Evolutionary conservation across 2,329 filamentous ascomycete species (phyloP).

Genomic region (Arthrobotrys musiformis): DNA sequence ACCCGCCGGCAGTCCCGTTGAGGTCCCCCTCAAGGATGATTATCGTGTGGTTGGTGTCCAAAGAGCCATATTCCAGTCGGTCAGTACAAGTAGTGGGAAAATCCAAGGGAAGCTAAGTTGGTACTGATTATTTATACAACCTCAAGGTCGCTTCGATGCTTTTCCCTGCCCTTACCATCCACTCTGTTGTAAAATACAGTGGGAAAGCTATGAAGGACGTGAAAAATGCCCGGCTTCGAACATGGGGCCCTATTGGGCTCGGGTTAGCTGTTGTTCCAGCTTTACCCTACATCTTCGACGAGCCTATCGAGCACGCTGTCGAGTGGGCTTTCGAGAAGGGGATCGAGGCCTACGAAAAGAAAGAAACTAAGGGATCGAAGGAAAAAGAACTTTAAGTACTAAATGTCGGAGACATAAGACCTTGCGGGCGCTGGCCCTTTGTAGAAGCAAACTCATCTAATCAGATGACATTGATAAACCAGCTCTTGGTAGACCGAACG

Average conservation of each 20-base stretch:
- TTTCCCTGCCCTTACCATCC: constrained; percentile 90
- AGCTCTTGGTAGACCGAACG: no score
- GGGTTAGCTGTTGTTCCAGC: constrained; percentile 81
- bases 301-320: constrained; percentile 90
- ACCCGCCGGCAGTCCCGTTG: constrained; percentile 54
- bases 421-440: no score
- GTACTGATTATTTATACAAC: not conserved
- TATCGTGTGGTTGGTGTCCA: constrained; percentile 91
- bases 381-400: constrained; percentile 33
- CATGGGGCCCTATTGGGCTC: constrained; percentile 90
- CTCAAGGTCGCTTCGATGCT: constrained; percentile 84
- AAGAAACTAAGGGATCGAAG: not conserved
- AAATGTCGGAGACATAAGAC: not conserved
- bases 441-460: no score
- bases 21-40: constrained; percentile 81
- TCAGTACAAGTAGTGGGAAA: no score
- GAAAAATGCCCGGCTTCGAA: constrained; percentile 79
- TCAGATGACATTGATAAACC: no score
- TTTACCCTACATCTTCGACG: constrained; percentile 84
- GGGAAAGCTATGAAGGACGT: constrained; percentile 83
- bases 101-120: not conserved
- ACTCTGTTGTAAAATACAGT: constrained; percentile 89
- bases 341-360: constrained; percentile 76
- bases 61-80: constrained; percentile 82
- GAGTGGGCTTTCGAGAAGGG: constrained; percentile 89